Conservation (phyloP, 495 filamentous ascomycete species). For the Daldinia caldariorum region DNA sequence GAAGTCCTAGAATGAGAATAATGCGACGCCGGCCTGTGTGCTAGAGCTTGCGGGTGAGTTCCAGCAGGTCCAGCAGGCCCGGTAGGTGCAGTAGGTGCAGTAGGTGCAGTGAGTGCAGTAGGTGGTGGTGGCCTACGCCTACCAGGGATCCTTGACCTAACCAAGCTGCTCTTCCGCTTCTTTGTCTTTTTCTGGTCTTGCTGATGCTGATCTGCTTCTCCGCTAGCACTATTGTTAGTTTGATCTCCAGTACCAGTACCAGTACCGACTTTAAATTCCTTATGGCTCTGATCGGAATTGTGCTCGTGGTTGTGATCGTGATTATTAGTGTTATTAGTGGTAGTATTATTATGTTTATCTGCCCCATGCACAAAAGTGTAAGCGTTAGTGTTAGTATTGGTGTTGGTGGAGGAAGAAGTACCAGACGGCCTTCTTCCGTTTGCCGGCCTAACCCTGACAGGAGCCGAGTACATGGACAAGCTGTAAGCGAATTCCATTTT, state of each 20-base stretch:
- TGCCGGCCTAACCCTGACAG: conserved; percentile 41
- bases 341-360: conserved; percentile 19
- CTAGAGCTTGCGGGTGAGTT: conserved; percentile 36
- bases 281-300: not conserved
- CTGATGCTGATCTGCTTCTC: conserved; percentile 12
- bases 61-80: conserved; percentile 10
- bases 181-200: conserved; percentile 43
- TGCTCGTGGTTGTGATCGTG: conserved; percentile 14
- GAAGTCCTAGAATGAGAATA: conserved; percentile 38
- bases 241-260: conserved; percentile 3
- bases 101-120: too few relatives aligned
- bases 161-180: conserved; percentile 49
- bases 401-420: conserved; percentile 18
- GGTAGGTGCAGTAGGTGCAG: too few relatives aligned
- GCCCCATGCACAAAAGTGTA: conserved; percentile 39
- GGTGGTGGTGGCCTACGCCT: conserved; percentile 43
- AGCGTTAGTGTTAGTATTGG: conserved; percentile 25
- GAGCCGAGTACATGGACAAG: conserved; percentile 41
- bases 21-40: conserved; percentile 39
- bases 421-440: conserved; percentile 36
- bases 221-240: conserved; percentile 17
- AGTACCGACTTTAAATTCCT: not conserved
- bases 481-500: conserved; percentile 47
- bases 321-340: conserved; percentile 3
- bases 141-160: conserved; percentile 43